A percentile compares a stretch with the other conserved stretches of the same genome.
phyloP scores from a whole-genome alignment of 78 protist species.

The Polysphondylium violaceum region DNA sequence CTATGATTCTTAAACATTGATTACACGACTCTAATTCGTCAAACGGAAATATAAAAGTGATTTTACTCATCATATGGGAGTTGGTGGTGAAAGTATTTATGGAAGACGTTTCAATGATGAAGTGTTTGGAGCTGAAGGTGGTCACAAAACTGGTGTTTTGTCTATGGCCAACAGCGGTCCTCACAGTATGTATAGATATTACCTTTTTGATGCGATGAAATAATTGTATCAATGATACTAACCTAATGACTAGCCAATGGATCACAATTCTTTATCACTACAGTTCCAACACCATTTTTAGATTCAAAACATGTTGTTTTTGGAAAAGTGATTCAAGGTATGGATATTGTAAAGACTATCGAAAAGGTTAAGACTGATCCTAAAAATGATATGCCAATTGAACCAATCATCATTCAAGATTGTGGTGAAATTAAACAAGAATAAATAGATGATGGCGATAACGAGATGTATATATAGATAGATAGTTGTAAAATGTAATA shows the following conservation, averaged over 20 bases:
- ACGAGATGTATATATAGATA: not conserved
- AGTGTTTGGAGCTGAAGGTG: constrained; percentile 93
- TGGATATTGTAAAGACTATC: constrained; percentile 84
- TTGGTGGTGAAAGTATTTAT: constrained; percentile 94
- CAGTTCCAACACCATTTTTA: constrained; percentile 85
- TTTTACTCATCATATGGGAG: not conserved
- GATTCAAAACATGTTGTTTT: constrained; percentile 93
- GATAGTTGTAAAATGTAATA: not conserved
- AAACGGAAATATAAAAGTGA: too few species aligned
- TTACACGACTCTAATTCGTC: constrained; percentile 7
- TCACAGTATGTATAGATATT: too few species aligned
- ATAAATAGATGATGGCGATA: not conserved
- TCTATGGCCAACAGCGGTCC: constrained; percentile 97
- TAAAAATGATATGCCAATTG: constrained; percentile 30
- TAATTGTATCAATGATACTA: not conserved
- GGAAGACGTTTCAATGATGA: constrained; percentile 91
- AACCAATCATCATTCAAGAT: constrained; percentile 17
- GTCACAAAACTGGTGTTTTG: constrained; percentile 86
- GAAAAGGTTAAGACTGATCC: constrained; percentile 42
- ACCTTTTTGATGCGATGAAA: not conserved
- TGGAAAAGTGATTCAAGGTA: constrained; percentile 90
- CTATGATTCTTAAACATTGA: not conserved
- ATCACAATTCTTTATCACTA: constrained; percentile 93
- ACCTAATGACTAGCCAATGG: constrained; percentile 83
- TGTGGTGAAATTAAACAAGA: constrained; percentile 64